phyloP scores from a whole-genome alignment of 2,329 filamentous ascomycete genomes.

The Colletotrichum musae region DNA sequence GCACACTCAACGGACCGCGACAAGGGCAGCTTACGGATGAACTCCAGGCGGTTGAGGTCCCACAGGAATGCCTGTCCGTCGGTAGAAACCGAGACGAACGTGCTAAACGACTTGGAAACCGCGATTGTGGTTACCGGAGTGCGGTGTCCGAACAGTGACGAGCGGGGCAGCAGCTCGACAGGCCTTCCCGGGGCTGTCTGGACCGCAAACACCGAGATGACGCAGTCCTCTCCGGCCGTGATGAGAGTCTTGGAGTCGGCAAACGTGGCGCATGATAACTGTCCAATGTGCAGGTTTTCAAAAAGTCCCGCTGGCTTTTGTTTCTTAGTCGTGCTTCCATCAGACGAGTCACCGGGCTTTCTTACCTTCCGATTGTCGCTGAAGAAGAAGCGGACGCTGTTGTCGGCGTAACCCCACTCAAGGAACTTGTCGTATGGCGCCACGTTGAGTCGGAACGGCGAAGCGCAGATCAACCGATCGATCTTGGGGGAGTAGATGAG shows the following conservation, averaged over 20 bases:
- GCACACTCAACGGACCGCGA: slow-evolving; percentile 78
- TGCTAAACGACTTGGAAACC: slow-evolving; percentile 89
- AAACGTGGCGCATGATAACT: slow-evolving; percentile 86
- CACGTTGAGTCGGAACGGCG: slow-evolving; percentile 88
- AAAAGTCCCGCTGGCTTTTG: slow-evolving; percentile 81
- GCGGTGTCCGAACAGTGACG: slow-evolving; percentile 92
- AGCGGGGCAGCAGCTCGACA: slow-evolving; percentile 84
- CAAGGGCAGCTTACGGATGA: slow-evolving; percentile 80
- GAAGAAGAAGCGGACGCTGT: slow-evolving; percentile 91
- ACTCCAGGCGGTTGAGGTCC: slow-evolving; percentile 93
- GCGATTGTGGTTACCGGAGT: slow-evolving; percentile 86
- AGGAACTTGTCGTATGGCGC: slow-evolving; percentile 94
- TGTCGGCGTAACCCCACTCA: slow-evolving; percentile 96
- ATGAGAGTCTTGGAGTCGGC: slow-evolving; percentile 92
- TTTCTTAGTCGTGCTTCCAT: slow-evolving; percentile 46
- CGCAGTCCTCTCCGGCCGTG: slow-evolving; percentile 93
- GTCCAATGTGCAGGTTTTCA: slow-evolving; percentile 93
- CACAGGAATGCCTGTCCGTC: slow-evolving; percentile 91
- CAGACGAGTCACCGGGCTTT: background rate
- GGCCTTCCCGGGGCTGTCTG: slow-evolving; percentile 73
- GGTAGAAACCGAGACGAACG: slow-evolving; percentile 84
- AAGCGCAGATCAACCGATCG: slow-evolving; percentile 86
- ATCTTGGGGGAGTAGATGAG: slow-evolving; percentile 84
- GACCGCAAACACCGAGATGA: slow-evolving; percentile 87
- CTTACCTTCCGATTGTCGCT: slow-evolving; percentile 82